These are phyloP conservation scores for Picochlorum sp. DNA, from an alignment of 139 green algal genomes.

Conservation along the genomic window DNA sequence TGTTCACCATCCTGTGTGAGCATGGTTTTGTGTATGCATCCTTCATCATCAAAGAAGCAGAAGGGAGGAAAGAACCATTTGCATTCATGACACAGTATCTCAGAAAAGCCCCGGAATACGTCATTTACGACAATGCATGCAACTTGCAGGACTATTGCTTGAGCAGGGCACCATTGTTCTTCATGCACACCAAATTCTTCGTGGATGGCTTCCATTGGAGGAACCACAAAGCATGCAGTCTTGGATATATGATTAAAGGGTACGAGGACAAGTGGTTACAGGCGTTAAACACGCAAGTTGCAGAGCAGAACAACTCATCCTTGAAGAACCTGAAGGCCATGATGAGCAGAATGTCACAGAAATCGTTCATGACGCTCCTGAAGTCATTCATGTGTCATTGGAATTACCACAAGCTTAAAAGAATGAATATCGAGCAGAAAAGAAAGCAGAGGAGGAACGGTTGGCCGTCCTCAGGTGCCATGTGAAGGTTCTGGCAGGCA, in stretches of 20 bases:
- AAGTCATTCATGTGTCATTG: not conserved
- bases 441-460: too few relatives aligned
- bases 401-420: not conserved
- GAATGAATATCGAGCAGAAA: too few relatives aligned
- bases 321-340: not conserved
- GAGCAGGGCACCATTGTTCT: conserved; percentile 1
- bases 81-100: not conserved
- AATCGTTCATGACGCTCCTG: not conserved
- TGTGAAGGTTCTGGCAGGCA: too few relatives aligned
- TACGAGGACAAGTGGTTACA: not conserved
- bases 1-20: conserved; percentile 1
- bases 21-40: conserved; percentile 1
- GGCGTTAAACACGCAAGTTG: not conserved
- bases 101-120: not conserved
- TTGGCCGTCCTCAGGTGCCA: too few relatives aligned
- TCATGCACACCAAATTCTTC: not conserved
- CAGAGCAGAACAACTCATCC: conserved; percentile 3
- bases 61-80: conserved; percentile 4
- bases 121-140: conserved; percentile 4
- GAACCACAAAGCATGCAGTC: not conserved
- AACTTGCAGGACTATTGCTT: conserved; percentile 1
- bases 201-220: not conserved
- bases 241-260: not conserved
- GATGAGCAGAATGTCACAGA: conserved; percentile 1
- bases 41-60: conserved; percentile 3